These are phyloP conservation scores for Apiospora marii DNA, from an alignment of 2,329 filamentous ascomycete genomes.

Conservation along the genomic window DNA sequence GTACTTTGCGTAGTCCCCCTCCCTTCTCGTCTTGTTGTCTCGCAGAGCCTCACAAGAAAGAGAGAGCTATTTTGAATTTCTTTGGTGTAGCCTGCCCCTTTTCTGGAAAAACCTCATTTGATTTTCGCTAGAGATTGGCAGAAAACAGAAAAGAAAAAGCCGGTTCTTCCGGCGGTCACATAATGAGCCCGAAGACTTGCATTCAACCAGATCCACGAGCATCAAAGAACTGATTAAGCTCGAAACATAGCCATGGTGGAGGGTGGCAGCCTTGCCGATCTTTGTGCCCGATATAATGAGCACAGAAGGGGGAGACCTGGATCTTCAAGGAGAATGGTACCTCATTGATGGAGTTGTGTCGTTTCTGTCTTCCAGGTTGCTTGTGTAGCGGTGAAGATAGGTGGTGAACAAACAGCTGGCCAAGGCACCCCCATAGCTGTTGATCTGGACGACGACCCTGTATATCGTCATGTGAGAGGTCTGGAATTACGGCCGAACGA, in stretches of 20 bases:
- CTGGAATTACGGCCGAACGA: background rate
- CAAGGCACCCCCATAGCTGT: background rate
- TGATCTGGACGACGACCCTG: background rate
- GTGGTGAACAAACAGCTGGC: background rate
- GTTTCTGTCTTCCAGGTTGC: background rate
- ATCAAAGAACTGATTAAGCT: background rate
- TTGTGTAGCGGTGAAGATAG: constrained; percentile 10
- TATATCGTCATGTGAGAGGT: constrained; percentile 2
- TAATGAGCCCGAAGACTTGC: background rate
- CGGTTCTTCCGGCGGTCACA: background rate
- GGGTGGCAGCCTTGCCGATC: background rate
- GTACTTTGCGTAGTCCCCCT: background rate
- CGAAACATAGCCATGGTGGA: background rate
- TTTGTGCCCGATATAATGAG: background rate
- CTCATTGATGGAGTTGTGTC: background rate
- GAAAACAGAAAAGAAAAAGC: background rate
- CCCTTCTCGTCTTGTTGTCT: background rate
- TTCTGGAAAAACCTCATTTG: background rate
- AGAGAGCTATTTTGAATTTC: too few relatives aligned
- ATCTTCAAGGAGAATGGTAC: background rate
- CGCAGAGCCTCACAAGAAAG: background rate
- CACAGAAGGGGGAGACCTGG: background rate
- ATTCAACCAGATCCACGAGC: background rate
- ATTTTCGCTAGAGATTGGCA: background rate
- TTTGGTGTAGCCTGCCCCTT: background rate